Evolutionary conservation across 2,329 filamentous ascomycete species (phyloP).

Genomic region (Magnaporthiopsis incrustans): DNA sequence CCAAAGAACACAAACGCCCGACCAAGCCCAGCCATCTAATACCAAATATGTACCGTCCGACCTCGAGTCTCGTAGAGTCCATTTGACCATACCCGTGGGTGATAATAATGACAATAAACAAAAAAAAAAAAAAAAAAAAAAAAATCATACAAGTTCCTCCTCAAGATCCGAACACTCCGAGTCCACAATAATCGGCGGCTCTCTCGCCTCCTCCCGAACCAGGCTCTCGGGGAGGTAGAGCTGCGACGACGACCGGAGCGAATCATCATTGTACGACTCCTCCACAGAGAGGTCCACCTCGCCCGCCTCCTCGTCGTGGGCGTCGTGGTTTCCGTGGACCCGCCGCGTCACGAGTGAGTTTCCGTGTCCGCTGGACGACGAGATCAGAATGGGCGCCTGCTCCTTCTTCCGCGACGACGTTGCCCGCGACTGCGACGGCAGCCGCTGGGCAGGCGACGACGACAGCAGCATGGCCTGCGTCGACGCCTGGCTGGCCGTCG

Average conservation of each 20-base stretch:
- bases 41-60: neutral
- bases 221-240: slow-evolving; percentile 42
- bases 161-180: slow-evolving; percentile 25
- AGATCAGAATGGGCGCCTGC: slow-evolving; percentile 12
- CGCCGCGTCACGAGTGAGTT: neutral
- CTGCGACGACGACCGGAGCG: slow-evolving; percentile 32
- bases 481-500: slow-evolving; percentile 31
- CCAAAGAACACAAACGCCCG: neutral
- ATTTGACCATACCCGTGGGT: no score
- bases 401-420: slow-evolving; percentile 11
- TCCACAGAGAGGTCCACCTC: neutral
- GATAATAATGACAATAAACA: no score
- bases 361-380: slow-evolving; percentile 14
- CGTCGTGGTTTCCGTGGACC: neutral
- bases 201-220: slow-evolving; percentile 27
- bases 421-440: slow-evolving; percentile 11
- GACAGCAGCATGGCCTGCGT: slow-evolving; percentile 22
- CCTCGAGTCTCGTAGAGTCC: no score
- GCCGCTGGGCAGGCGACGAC: neutral
- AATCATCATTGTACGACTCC: slow-evolving; percentile 9
- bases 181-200: slow-evolving; percentile 32
- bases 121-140: neutral
- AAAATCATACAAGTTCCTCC: neutral
- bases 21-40: neutral
- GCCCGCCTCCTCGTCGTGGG: neutral